A percentile compares a stretch with the other conserved stretches of the same genome.
Evolutionary conservation across 2,329 filamentous ascomycete genomes (phyloP).

Genomic region (Colletotrichum plurivorum): DNA sequence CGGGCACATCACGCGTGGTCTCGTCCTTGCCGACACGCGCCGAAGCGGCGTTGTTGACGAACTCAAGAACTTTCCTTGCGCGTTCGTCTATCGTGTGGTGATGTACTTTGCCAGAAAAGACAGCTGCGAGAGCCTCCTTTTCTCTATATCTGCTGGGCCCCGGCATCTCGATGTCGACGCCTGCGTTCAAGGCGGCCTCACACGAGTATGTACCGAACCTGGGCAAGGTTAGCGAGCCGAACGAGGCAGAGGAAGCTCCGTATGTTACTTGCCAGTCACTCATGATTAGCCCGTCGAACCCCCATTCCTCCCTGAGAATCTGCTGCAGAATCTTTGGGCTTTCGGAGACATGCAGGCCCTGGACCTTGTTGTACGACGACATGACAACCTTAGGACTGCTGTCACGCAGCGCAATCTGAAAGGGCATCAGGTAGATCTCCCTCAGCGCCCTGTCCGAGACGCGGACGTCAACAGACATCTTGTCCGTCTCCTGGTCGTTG

Average conservation of each 20-base stretch:
- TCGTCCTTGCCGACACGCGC: slow-evolving; percentile 69
- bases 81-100: slow-evolving; percentile 69
- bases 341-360: slow-evolving; percentile 69
- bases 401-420: slow-evolving; percentile 69
- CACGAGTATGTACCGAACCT: slow-evolving; percentile 71
- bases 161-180: slow-evolving; percentile 74
- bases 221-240: not conserved
- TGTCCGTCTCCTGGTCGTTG: slow-evolving; percentile 72
- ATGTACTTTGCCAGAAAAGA: slow-evolving; percentile 69
- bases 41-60: slow-evolving; percentile 69
- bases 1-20: slow-evolving; percentile 68
- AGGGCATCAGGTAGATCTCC: slow-evolving; percentile 71
- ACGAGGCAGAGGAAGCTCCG: not conserved
- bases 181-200: slow-evolving; percentile 63
- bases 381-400: slow-evolving; percentile 68
- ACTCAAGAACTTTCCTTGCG: slow-evolving; percentile 68
- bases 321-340: slow-evolving; percentile 64
- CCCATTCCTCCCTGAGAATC: slow-evolving; percentile 70
- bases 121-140: slow-evolving; percentile 64
- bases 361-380: slow-evolving; percentile 73
- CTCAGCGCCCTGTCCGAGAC: slow-evolving; percentile 69
- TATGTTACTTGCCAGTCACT: slow-evolving; percentile 62
- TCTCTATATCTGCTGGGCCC: slow-evolving; percentile 66
- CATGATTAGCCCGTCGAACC: slow-evolving; percentile 69
- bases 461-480: slow-evolving; percentile 69